Evolutionary conservation across 2,329 filamentous ascomycete species (phyloP).

Genomic region (Xylogone sp.): DNA sequence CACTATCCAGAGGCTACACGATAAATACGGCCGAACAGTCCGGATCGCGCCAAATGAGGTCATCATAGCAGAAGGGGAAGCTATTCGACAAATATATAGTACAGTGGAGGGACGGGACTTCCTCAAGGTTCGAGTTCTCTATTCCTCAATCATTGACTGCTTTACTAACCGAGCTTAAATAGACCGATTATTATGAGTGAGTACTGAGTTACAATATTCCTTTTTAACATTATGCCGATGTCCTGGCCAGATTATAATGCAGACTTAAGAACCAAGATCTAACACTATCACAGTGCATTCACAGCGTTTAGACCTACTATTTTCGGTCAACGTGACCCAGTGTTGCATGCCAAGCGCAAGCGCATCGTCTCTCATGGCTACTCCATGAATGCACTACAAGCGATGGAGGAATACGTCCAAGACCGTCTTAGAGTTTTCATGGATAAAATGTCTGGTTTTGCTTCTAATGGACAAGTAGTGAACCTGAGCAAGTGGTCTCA

Average conservation of each 20-base stretch:
- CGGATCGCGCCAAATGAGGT: conserved; percentile 26
- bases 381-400: conserved; percentile 28
- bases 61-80: conserved; percentile 17
- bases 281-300: conserved; percentile 28
- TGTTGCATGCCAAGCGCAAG: conserved; percentile 17
- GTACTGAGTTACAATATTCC: conserved; percentile 1
- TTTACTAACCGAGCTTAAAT: not conserved
- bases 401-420: conserved; percentile 32
- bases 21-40: conserved; percentile 22
- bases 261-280: not conserved
- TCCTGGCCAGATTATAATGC: not conserved
- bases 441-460: conserved; percentile 15
- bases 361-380: conserved; percentile 30
- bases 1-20: conserved; percentile 11
- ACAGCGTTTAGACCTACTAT: conserved; percentile 28
- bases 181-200: not conserved
- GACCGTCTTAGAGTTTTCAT: conserved; percentile 25
- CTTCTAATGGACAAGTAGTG: conserved; percentile 15
- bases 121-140: not conserved
- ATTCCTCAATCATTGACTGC: no score
- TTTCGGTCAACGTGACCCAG: conserved; percentile 30
- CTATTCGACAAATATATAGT: conserved; percentile 22
- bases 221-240: not conserved
- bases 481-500: conserved; percentile 28
- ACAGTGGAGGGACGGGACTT: not conserved